Base-by-base conservation (phyloP, 148 eudicot species). In the Fagopyrum homotropicum region DNA sequence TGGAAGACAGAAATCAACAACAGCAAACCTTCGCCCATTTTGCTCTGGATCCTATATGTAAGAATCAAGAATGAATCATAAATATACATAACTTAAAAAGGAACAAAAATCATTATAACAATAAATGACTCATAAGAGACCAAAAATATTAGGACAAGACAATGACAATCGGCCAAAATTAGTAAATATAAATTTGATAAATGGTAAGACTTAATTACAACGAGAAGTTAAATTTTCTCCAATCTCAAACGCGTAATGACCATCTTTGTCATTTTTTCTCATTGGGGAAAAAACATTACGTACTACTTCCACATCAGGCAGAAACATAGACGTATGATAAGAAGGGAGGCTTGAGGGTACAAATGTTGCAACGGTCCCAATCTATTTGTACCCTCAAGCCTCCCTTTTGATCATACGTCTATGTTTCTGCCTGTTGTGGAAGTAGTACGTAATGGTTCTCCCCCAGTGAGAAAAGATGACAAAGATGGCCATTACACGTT, bases 181-280 rank as follows among this genome's bases (percentile, higher is more conserved):
- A 22, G 26, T 22, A 22, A 22, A 22, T 22, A 22, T 22, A 22
- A 22, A 22, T 22, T 22, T 22, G 26, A 22, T 22, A 22, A 22
- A 22, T 22, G 26, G 26, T 22, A 22, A 22, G 26, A 22, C 26
- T 22, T 22, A 22, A 22, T 22, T 22, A 22, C 26, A 22, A 22
- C 26, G 26, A 22, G 26, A 22, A 22, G 26, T 22, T 22, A 22
- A 22, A 22, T 22, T 22, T 22, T 22, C 26, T 22, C 96, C 96
- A 79, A 91, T 80, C 84, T 85, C 93, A 89, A 91, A 91, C 77
- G 75, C 79, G 86, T 85, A 91, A 89, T 91, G 97, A 26, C 97
- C 97, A 80, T 91, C 97, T 82, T 89, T 91, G 85, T 91, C 97
- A 79, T 89, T 93, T 68, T 86, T 90, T 82, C 97, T 83, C 85